These are phyloP conservation scores for Acrocalymma vagum DNA, from an alignment of 2,329 filamentous ascomycete species.

Conservation along the genomic window DNA sequence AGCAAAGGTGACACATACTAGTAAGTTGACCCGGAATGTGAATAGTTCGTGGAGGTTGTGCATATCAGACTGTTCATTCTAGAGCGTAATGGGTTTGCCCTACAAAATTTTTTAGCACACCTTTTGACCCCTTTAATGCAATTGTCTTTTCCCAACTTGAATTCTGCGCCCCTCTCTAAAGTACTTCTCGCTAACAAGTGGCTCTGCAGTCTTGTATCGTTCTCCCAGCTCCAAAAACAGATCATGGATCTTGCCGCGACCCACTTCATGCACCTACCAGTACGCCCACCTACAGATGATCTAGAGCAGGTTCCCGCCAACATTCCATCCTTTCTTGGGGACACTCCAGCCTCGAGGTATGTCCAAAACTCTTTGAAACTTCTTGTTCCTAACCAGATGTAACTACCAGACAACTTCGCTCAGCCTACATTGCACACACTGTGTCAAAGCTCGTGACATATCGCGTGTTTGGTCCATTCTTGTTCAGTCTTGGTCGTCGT, in stretches of 20 bases:
- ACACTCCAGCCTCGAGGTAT: constrained; percentile 58
- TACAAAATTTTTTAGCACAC: constrained; percentile 16
- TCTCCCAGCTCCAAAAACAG: constrained; percentile 60
- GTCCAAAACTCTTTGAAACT: constrained; percentile 5
- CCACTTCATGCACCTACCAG: constrained; percentile 61
- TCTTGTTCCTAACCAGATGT: constrained; percentile 7
- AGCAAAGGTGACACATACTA: constrained; percentile 54
- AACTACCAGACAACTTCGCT: constrained; percentile 55
- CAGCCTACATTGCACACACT: constrained; percentile 64
- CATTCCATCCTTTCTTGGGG: constrained; percentile 63
- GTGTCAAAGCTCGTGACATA: constrained; percentile 65
- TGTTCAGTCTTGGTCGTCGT: constrained; percentile 63
- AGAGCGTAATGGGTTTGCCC: constrained; percentile 17
- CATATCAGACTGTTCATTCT: constrained; percentile 5
- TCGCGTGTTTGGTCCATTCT: constrained; percentile 65
- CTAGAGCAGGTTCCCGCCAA: constrained; percentile 60
- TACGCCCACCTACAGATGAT: constrained; percentile 59
- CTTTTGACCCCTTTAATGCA: constrained; percentile 30
- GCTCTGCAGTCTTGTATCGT: constrained; percentile 57
- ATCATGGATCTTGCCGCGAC: constrained; percentile 61
- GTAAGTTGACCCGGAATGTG: constrained; percentile 48
- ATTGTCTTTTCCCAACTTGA: constrained; percentile 24
- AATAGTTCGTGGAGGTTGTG: constrained; percentile 11
- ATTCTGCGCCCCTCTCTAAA: constrained; percentile 13
- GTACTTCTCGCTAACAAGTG: constrained; percentile 29